Evolutionary conservation across 2,329 filamentous ascomycete genomes (phyloP).

Genomic region (Fusarium brevicatenulatum): DNA sequence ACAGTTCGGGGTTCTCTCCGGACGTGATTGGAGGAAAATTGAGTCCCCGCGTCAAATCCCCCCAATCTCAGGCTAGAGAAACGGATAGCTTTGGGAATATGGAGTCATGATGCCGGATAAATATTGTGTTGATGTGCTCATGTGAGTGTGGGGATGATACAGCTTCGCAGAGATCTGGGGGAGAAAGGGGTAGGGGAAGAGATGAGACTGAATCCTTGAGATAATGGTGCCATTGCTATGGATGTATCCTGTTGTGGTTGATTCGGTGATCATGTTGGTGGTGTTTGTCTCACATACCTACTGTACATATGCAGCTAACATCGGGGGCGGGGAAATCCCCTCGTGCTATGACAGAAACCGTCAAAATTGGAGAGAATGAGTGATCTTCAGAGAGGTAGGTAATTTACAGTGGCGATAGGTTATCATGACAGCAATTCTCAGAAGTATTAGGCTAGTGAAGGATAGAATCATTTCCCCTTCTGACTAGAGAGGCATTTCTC

Average conservation of each 20-base stretch:
- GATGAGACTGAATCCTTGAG: not conserved
- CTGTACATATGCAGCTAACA: not conserved
- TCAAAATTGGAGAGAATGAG: slow-evolving; percentile 16
- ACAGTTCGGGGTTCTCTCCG: slow-evolving; percentile 41
- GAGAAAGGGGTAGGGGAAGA: not conserved
- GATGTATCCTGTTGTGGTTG: not conserved
- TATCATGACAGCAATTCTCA: slow-evolving; percentile 11
- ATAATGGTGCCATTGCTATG: not conserved
- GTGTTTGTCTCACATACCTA: not conserved
- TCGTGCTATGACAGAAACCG: not conserved
- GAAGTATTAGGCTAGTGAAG: not conserved
- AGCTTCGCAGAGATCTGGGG: slow-evolving; percentile 14
- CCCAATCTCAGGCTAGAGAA: slow-evolving; percentile 34
- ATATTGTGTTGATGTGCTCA: slow-evolving; percentile 32
- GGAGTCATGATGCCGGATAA: slow-evolving; percentile 34
- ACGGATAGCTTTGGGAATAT: slow-evolving; percentile 7
- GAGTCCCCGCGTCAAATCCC: slow-evolving; percentile 26
- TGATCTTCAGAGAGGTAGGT: not conserved
- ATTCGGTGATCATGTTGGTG: not conserved
- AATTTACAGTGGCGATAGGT: not conserved
- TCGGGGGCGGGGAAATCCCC: slow-evolving; percentile 20
- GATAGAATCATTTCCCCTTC: not conserved
- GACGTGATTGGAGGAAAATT: slow-evolving; percentile 46
- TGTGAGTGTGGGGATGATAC: slow-evolving; percentile 22
- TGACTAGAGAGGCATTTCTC: not conserved